Base-by-base conservation (phyloP, 2,329 filamentous ascomycete genomes). In the Trichoderma gracile region DNA sequence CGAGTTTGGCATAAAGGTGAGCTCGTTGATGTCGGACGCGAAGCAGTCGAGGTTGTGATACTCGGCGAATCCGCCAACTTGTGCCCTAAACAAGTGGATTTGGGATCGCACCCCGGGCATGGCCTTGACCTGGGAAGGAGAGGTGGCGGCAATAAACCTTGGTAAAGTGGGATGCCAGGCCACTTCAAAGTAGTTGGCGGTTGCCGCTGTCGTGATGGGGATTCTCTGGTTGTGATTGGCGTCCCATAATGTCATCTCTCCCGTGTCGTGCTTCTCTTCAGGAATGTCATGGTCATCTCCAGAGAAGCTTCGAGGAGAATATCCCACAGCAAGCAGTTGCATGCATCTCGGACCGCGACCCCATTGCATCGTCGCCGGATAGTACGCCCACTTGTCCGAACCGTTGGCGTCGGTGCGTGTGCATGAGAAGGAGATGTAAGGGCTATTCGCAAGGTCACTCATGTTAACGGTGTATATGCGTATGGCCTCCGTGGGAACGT, bases 121-220 rank as follows among this genome's bases (percentile, higher is more conserved):
- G 4, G 78, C 70, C 40, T 79, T 77, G n/a, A 77, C 73, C 14
- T 80, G 80, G 9, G 75, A 77, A 0, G 84, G 83, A 0, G 85
- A 84, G 0, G 85, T 88, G 2, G 85, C 86, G 4, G 80, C 84
- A 5, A 85, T 75, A 68, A 89, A 89, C 23, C 78, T 77, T 3
- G 78, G 74, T 52, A 82, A 76, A 0, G 71, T 78, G 0, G 86
- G 86, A 69, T 89, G 86, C 86, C 86, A 89, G 0, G 80, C 76
- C 2, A 88, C 83, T 69, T 89, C 86, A 50, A 89, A 89, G 1
- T 88, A 84, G 64, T 89, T 89, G 52, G 85, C 81, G 0, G 80
- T 81, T 0, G 81, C 81, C 1, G 80, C 82, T 3, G 82, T 81
- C 21, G 79, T 74, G 3, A 89, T 78, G 5, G 76, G 78, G 50